phyloP scores from a whole-genome alignment of 768 basidiomycete genomes.

The Sporobolomyces roseus region DNA sequence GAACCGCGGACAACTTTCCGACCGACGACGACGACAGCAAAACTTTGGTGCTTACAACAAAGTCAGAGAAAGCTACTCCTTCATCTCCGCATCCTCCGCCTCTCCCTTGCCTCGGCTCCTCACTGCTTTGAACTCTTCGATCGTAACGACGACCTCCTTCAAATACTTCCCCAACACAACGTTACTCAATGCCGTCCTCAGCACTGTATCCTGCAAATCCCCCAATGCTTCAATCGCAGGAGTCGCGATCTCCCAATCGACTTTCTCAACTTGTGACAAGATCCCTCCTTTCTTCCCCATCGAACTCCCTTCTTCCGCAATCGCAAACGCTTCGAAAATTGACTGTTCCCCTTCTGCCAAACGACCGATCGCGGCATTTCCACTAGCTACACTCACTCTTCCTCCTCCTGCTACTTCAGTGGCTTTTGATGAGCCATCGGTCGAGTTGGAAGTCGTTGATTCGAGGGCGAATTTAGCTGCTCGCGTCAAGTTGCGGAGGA shows the following conservation, averaged over 20 bases:
- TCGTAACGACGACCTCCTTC: slow-evolving; percentile 19
- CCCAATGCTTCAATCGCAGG: slow-evolving; percentile 26
- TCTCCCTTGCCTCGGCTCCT: not conserved
- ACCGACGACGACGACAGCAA: too few relatives aligned
- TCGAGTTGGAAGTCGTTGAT: not conserved
- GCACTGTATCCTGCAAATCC: slow-evolving; percentile 11
- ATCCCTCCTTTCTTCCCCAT: slow-evolving; percentile 12
- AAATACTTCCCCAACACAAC: slow-evolving; percentile 34
- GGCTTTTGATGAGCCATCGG: not conserved
- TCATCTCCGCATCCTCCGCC: not conserved
- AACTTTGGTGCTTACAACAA: too few relatives aligned
- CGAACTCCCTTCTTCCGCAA: slow-evolving; percentile 24
- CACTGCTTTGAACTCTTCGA: slow-evolving; percentile 5
- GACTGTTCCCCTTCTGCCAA: slow-evolving; percentile 28
- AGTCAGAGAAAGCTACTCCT: not conserved
- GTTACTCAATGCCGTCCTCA: slow-evolving; percentile 32
- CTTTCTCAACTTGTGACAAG: slow-evolving; percentile 23
- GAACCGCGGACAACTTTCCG: too few relatives aligned
- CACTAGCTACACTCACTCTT: slow-evolving; percentile 16
- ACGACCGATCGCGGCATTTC: slow-evolving; percentile 22
- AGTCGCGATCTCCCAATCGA: slow-evolving; percentile 19
- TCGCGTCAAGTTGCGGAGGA: slow-evolving; percentile 36
- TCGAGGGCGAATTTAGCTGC: slow-evolving; percentile 24
- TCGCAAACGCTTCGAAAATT: slow-evolving; percentile 37
- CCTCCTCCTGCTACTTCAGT: not conserved